These are phyloP conservation scores for Hypoxylon sp. DNA, from an alignment of 2,329 filamentous ascomycete species.

Conservation along the genomic window DNA sequence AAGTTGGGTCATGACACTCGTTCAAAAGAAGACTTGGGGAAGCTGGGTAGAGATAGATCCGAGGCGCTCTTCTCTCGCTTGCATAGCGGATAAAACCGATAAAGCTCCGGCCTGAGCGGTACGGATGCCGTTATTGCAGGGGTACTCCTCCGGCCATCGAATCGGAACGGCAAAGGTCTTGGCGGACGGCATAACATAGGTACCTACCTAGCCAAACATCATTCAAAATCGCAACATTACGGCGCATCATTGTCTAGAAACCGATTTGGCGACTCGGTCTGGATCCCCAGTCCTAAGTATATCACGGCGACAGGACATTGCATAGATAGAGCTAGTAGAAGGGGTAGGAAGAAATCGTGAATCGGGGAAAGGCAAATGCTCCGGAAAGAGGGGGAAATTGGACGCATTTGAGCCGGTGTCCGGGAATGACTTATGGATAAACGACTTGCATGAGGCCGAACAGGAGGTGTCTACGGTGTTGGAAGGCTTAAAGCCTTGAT, in stretches of 20 bases:
- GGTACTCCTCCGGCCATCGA: neutral
- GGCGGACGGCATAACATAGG: neutral
- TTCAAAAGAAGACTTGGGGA: neutral
- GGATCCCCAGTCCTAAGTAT: neutral
- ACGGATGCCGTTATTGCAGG: neutral
- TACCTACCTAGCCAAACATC: no score
- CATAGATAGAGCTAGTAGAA: neutral
- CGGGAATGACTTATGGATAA: conserved; percentile 7
- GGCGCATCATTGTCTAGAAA: neutral
- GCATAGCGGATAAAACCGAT: neutral
- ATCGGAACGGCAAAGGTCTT: neutral
- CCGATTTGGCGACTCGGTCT: neutral
- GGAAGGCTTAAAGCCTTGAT: conserved; percentile 26
- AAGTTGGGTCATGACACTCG: neutral
- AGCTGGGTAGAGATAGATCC: neutral
- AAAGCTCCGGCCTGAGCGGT: neutral
- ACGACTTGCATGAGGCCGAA: conserved; percentile 31
- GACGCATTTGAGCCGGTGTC: neutral
- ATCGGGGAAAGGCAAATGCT: neutral
- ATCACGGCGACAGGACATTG: neutral
- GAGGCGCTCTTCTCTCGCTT: neutral
- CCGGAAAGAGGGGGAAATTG: conserved; percentile 11
- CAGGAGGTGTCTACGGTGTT: conserved; percentile 23
- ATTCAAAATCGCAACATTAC: neutral
- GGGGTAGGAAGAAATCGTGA: neutral